These are phyloP conservation scores for Brasilioporus rufonigricans DNA, from an alignment of 768 basidiomycete species.

Conservation along the genomic window DNA sequence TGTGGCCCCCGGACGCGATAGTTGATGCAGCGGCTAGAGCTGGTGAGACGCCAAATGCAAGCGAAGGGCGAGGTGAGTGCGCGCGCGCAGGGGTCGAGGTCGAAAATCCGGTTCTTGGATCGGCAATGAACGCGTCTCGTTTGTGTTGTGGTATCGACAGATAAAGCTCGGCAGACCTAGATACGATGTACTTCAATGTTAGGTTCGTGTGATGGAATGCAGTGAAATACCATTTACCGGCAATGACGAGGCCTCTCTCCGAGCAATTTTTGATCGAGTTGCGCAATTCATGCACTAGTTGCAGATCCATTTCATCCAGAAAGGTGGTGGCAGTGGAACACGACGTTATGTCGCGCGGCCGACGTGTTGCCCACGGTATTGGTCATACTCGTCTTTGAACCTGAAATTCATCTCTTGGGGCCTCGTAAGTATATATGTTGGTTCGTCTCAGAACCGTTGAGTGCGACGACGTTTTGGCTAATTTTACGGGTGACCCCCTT, in stretches of 20 bases:
- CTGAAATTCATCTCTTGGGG: too few relatives aligned
- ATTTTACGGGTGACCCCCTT: not conserved
- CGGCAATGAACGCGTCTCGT: slow-evolving; percentile 33
- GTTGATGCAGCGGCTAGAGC: slow-evolving; percentile 31
- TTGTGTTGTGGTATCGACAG: slow-evolving; percentile 54
- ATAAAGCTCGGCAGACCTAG: slow-evolving; percentile 76
- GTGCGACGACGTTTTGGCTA: not conserved
- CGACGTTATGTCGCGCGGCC: too few relatives aligned
- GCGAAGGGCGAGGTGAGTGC: slow-evolving; percentile 39
- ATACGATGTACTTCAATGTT: slow-evolving; percentile 14
- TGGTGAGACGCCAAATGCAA: slow-evolving; percentile 34
- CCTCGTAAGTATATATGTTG: not conserved
- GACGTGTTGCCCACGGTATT: too few relatives aligned
- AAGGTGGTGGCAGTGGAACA: not conserved
- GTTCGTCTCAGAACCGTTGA: not conserved
- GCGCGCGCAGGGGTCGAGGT: slow-evolving; percentile 59
- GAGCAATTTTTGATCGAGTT: slow-evolving; percentile 68
- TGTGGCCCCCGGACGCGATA: slow-evolving; percentile 22
- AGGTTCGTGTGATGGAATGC: slow-evolving; percentile 6
- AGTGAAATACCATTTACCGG: slow-evolving; percentile 70
- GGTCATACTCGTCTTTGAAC: not conserved
- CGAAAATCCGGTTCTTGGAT: slow-evolving; percentile 40
- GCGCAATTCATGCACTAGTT: slow-evolving; percentile 55
- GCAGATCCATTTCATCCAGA: slow-evolving; percentile 39
- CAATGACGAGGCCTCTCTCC: slow-evolving; percentile 64